Evolutionary conservation across 2,329 filamentous ascomycete species (phyloP).

Genomic region (Nemania serpens): DNA sequence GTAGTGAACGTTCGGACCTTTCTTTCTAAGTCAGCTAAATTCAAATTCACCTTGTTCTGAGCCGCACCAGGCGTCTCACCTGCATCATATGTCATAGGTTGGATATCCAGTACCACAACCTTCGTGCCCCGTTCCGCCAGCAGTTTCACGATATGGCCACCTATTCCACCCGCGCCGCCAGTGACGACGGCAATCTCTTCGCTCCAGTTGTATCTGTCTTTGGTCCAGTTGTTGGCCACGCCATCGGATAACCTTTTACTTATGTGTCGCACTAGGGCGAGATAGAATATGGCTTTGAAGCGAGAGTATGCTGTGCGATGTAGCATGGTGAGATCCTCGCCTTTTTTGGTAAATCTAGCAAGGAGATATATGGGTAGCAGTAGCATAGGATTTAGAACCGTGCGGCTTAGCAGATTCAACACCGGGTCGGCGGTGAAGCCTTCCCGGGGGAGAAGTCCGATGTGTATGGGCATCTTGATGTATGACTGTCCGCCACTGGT

Average conservation of each 20-base stretch:
- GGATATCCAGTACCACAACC: constrained; percentile 74
- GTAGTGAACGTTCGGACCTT: no score
- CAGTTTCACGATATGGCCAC: constrained; percentile 65
- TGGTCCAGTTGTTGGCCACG: constrained; percentile 54
- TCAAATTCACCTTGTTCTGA: not conserved
- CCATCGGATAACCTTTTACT: constrained; percentile 58
- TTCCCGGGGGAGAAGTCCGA: constrained; percentile 59
- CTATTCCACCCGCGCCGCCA: constrained; percentile 76
- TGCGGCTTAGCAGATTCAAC: constrained; percentile 60
- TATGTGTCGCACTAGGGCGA: constrained; percentile 48
- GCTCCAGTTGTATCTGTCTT: constrained; percentile 66
- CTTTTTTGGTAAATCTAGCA: constrained; percentile 66
- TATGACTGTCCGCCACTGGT: constrained; percentile 4
- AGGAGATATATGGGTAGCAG: constrained; percentile 67
- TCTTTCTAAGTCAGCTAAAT: no score
- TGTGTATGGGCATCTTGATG: constrained; percentile 52
- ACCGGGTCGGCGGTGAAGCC: constrained; percentile 66
- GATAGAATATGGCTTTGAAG: constrained; percentile 57
- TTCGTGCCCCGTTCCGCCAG: constrained; percentile 68
- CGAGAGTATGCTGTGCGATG: constrained; percentile 57
- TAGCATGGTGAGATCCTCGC: constrained; percentile 56
- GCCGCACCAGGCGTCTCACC: constrained; percentile 28
- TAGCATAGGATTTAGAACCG: constrained; percentile 66
- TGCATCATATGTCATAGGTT: constrained; percentile 46
- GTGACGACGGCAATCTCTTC: constrained; percentile 75